phyloP scores from a whole-genome alignment of 768 basidiomycete species.

The Macrolepiota albuminosa region DNA sequence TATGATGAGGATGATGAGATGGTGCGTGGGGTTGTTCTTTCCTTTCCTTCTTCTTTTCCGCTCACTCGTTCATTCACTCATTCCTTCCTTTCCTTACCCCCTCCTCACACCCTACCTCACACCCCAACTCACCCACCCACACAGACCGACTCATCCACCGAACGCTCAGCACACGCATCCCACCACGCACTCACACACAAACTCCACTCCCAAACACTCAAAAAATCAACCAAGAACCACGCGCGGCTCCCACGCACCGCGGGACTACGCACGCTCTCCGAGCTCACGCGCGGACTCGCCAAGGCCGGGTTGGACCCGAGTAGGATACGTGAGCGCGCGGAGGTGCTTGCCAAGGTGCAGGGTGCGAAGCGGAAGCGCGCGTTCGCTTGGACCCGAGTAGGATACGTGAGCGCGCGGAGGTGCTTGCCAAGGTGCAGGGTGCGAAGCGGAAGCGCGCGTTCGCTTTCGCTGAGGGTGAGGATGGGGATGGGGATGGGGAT shows the following conservation, averaged over 20 bases:
- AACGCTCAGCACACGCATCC: slow-evolving; percentile 68
- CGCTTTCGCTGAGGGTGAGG: too few relatives aligned
- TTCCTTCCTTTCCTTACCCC: too few relatives aligned
- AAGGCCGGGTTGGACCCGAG: slow-evolving; percentile 88
- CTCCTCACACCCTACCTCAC: too few relatives aligned
- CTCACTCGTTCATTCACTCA: too few relatives aligned
- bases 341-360: slow-evolving; percentile 69
- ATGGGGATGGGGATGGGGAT: slow-evolving; percentile 38
- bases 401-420: slow-evolving; percentile 83
- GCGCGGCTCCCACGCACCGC: slow-evolving; percentile 75
- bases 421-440: slow-evolving; percentile 69
- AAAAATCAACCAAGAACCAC: slow-evolving; percentile 86
- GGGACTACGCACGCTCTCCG: slow-evolving; percentile 61
- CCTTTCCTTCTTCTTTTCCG: not conserved
- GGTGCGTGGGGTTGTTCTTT: slow-evolving; percentile 34
- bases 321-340: slow-evolving; percentile 84
- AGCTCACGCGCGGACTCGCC: slow-evolving; percentile 79
- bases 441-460: slow-evolving; percentile 76
- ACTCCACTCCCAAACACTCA: slow-evolving; percentile 68
- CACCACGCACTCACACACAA: slow-evolving; percentile 57
- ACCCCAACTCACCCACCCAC: too few relatives aligned
- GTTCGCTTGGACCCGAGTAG: slow-evolving; percentile 84
- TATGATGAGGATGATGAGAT: slow-evolving; percentile 89
- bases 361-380: slow-evolving; percentile 71
- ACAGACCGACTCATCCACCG: slow-evolving; percentile 71